Evolutionary conservation across 1,139 yeast genomes (phyloP), one percentile per base, ranked within the genome.

Genomic region (Pichia sp.): DNA sequence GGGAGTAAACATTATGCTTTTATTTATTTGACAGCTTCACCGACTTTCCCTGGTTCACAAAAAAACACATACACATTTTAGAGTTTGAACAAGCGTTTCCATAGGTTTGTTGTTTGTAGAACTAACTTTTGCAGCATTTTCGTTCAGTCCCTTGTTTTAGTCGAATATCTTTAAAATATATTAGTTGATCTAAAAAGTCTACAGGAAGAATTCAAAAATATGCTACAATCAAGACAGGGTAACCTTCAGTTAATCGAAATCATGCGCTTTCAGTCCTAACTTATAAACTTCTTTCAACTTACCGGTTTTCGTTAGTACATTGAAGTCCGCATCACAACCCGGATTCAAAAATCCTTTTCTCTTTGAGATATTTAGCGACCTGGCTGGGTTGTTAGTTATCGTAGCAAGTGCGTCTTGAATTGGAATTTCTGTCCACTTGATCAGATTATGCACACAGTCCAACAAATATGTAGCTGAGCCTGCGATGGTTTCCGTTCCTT

Each of bases 241-340:
- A 5, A 15, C 13, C 15, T 16, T 10, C 15, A 19, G 23, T 13
- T 48, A 48, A 4, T 40, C 38, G 44, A 41, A 36, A 31, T 53
- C 56, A 53, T 31, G 50, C 38, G 75, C 68, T 57, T 68, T 67
- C 45, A 70, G 67, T 30, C 84, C 84, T 51, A 81, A 71, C 67
- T 82, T 82, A 70, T 72, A 82, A 16, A 82, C 81, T 52, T 69
- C 69, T 62, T 75, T 71, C 53, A 82, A 77, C 58, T 71, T 71
- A n/a, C 84, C 85, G 5, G 68, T 59, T 8, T 67, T 59, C 61
- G 77, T 76, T 59, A 82, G 64, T 5, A 82, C 76, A 19, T 80
- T 80, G 59, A 82, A 72, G 62, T 82, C 87, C 11, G 87, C 86
- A 64, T 80, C 84, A 63, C 84, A 79, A 2, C 85, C 85, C 4